Base-by-base conservation (phyloP, 805 yeast genomes). In the Saccharomycopsis amapae region DNA sequence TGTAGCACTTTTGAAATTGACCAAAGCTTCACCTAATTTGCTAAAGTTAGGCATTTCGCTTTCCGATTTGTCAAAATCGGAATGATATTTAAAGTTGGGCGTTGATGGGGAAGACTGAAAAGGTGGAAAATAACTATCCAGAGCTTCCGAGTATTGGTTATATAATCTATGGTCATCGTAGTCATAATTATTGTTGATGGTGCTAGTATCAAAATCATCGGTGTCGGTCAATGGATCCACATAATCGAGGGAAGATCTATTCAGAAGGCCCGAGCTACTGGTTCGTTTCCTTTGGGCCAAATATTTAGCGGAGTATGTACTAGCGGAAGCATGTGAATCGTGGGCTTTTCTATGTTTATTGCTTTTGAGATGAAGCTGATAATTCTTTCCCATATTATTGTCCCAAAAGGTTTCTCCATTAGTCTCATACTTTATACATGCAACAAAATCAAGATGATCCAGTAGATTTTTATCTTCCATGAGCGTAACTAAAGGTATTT, bases 331-430 rank as follows among this genome's bases (percentile, higher is more conserved):
- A n/a, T n/a, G n/a, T n/a, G n/a, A n/a, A n/a, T n/a, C n/a, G n/a
- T n/a, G n/a, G n/a, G n/a, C n/a, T n/a, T n/a, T n/a, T n/a, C n/a
- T n/a, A n/a, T n/a, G n/a, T 9, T 38, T 50, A 5, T 44, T 41
- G 13, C 52, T 53, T n/a, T 49, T 50, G 31, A 59, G 35, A 7
- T 49, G 15, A 15, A 86, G 62, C 36, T 66, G 69, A 62, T 82
- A 86, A 63, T 86, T 86, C 38, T 63, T 59, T 42, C 58, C 58
- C 32, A 63, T 51, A 62, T 86, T 87, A 64, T 84, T 86, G 61
- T 86, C 96, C 95, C 95, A 86, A 57, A 59, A 73, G 53, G 79
- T 88, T 38, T 58, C 55, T 13, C 71, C 71, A 36, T 64, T 61
- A 17, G 76, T 63, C 39, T 58, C 56, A 59, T 75, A 85, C 44